These are phyloP conservation scores for Coccinonectria pachysandricola DNA, from an alignment of 2,329 filamentous ascomycete species.

Conservation along the genomic window DNA sequence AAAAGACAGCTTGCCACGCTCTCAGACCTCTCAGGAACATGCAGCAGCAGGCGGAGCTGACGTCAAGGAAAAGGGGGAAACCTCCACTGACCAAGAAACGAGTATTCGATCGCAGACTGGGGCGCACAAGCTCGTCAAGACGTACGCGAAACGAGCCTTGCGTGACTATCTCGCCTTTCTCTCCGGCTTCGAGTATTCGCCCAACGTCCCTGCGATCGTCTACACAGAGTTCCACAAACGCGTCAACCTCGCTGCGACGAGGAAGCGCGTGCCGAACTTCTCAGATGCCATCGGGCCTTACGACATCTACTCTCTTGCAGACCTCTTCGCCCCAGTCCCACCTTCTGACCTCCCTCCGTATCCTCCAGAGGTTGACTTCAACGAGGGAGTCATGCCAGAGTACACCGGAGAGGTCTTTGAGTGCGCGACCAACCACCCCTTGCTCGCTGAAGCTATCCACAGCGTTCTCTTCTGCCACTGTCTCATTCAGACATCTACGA, in stretches of 20 bases:
- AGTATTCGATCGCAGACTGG: conserved; percentile 14
- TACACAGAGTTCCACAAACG: conserved; percentile 47
- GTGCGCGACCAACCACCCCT: conserved; percentile 60
- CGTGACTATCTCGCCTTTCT: conserved; percentile 66
- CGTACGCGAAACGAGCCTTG: conserved; percentile 64
- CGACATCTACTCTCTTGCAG: conserved; percentile 37
- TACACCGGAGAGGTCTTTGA: conserved; percentile 22
- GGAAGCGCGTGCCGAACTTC: conserved; percentile 30
- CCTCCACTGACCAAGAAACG: conserved; percentile 2
- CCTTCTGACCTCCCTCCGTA: conserved; percentile 58
- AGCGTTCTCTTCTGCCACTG: conserved; percentile 67
- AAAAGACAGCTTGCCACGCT: conserved; percentile 36
- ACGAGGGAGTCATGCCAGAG: conserved; percentile 18
- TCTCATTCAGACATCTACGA: conserved; percentile 67
- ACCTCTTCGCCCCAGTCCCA: conserved; percentile 61
- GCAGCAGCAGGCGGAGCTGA: conserved; percentile 2
- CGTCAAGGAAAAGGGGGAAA: conserved; percentile 1
- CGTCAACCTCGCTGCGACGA: conserved; percentile 45
- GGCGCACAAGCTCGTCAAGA: conserved; percentile 55
- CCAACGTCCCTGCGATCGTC: conserved; percentile 51
- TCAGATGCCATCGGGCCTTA: conserved; percentile 24
- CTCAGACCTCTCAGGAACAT: conserved; percentile 3
- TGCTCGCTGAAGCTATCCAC: conserved; percentile 70
- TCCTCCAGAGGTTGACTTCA: conserved; percentile 36
- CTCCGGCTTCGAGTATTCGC: conserved; percentile 68